Percentiles rank a stretch among this genome's conserved stretches.
Evolutionary conservation across 768 basidiomycete genomes (phyloP).

Genomic region (Leucocoprinus leucothites): DNA sequence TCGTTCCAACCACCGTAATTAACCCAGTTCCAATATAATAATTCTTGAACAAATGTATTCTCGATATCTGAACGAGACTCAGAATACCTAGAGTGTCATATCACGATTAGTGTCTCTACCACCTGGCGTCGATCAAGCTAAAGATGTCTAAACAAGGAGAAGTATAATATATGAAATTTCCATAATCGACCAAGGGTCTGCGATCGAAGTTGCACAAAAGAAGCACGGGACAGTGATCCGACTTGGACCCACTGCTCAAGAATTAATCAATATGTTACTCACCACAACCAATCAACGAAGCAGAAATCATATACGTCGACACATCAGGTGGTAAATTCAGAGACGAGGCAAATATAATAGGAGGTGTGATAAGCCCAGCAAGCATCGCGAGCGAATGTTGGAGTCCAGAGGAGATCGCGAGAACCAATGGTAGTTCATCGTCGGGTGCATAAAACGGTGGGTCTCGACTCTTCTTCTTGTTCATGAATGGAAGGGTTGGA

Average conservation of each 20-base stretch:
- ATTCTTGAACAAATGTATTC: slow-evolving; percentile 53
- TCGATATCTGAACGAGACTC: slow-evolving; percentile 77
- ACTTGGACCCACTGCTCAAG: too few relatives aligned
- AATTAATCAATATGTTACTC: slow-evolving; percentile 22
- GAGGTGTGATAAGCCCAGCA: slow-evolving; percentile 78
- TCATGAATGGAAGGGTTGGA: slow-evolving; percentile 60
- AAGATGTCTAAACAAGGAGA: too few relatives aligned
- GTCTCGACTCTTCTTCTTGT: slow-evolving; percentile 27
- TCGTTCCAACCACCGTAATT: slow-evolving; percentile 78
- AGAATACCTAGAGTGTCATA: slow-evolving; percentile 49
- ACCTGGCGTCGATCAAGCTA: too few relatives aligned
- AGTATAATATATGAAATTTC: too few relatives aligned
- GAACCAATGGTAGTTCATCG: slow-evolving; percentile 65
- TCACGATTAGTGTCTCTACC: too few relatives aligned
- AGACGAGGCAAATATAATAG: slow-evolving; percentile 72
- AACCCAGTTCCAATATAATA: slow-evolving; percentile 81
- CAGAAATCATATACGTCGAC: slow-evolving; percentile 78
- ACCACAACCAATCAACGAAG: slow-evolving; percentile 79
- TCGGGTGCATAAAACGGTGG: slow-evolving; percentile 80
- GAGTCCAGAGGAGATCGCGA: slow-evolving; percentile 71
- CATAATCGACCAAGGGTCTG: too few relatives aligned
- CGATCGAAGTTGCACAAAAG: too few relatives aligned
- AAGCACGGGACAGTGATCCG: too few relatives aligned
- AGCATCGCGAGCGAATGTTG: slow-evolving; percentile 83
- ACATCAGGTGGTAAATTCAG: slow-evolving; percentile 55